Evolutionary conservation across 2,329 filamentous ascomycete species (phyloP).

Genomic region (Exophiala phaeomuriformis): DNA sequence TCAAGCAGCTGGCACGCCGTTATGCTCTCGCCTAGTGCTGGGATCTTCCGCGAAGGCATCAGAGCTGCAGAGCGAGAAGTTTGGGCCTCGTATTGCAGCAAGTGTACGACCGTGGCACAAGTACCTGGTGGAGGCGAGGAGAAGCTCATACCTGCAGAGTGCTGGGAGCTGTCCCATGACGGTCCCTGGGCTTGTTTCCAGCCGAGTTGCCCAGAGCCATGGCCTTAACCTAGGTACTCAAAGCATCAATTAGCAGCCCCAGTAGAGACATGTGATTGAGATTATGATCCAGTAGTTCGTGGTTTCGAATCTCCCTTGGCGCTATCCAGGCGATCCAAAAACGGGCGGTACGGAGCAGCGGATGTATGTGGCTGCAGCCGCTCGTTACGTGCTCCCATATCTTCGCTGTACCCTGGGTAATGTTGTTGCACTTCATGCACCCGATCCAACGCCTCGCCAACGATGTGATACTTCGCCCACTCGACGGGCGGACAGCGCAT

Average conservation of each 20-base stretch:
- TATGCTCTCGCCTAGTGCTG: background rate
- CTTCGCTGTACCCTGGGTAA: conserved; percentile 46
- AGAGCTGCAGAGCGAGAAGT: background rate
- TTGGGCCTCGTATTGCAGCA: too few relatives aligned
- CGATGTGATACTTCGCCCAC: conserved; percentile 90
- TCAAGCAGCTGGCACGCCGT: conserved; percentile 10
- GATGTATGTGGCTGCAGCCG: conserved; percentile 46
- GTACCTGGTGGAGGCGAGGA: too few relatives aligned
- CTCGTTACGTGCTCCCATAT: conserved; percentile 15
- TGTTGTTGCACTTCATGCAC: conserved; percentile 72
- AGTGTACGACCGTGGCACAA: too few relatives aligned
- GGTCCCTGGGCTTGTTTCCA: background rate
- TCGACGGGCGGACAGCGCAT: conserved; percentile 84
- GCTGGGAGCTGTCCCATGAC: too few relatives aligned
- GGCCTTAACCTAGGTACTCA: background rate
- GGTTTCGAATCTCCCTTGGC: conserved; percentile 1
- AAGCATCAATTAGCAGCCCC: too few relatives aligned
- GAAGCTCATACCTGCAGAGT: too few relatives aligned
- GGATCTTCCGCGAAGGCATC: background rate
- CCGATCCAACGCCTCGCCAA: conserved; percentile 74
- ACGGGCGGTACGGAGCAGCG: conserved; percentile 54
- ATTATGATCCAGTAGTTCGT: conserved; percentile 1
- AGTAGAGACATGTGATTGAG: background rate
- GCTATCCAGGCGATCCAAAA: conserved; percentile 45
- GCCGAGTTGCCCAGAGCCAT: background rate